These are phyloP conservation scores for Panicum virgatum DNA, from an alignment of 202 grass and related monocot genomes.

Conservation along the genomic window DNA sequence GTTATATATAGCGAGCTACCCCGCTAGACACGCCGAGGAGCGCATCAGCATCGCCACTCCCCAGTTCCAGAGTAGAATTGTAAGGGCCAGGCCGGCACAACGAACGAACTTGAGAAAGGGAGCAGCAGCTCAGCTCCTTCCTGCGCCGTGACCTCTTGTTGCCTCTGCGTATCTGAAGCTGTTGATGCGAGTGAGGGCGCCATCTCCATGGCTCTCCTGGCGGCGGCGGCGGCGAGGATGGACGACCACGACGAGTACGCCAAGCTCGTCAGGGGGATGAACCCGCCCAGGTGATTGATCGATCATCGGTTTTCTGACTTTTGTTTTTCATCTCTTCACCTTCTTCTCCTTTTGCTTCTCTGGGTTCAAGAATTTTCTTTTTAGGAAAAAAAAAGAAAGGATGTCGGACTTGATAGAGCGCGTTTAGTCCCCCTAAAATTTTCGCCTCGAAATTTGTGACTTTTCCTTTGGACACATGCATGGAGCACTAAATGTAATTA, in stretches of 20 bases:
- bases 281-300: slow-evolving; percentile 61
- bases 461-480: no score
- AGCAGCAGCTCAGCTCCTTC: not conserved
- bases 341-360: not conserved
- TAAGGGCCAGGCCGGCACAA: slow-evolving; percentile 15
- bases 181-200: slow-evolving; percentile 33
- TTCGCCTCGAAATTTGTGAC: no score
- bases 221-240: slow-evolving; percentile 17
- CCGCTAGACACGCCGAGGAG: not conserved
- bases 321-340: not conserved
- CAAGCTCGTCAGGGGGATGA: slow-evolving; percentile 83
- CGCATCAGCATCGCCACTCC: not conserved
- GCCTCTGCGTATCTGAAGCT: slow-evolving; percentile 1
- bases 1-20: not conserved
- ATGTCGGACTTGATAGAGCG: no score
- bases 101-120: not conserved
- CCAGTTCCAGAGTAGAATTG: not conserved
- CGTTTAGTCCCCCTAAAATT: no score
- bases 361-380: not conserved
- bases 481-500: no score
- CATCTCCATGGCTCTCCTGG: slow-evolving; percentile 38
- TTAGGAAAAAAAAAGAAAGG: not conserved
- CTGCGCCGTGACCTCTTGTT: not conserved
- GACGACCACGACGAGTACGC: slow-evolving; percentile 80
- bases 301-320: not conserved